Evolutionary conservation across 2,329 filamentous ascomycete genomes (phyloP), one percentile per base, ranked within the genome.

Genomic region (Didymellaceae sp.): DNA sequence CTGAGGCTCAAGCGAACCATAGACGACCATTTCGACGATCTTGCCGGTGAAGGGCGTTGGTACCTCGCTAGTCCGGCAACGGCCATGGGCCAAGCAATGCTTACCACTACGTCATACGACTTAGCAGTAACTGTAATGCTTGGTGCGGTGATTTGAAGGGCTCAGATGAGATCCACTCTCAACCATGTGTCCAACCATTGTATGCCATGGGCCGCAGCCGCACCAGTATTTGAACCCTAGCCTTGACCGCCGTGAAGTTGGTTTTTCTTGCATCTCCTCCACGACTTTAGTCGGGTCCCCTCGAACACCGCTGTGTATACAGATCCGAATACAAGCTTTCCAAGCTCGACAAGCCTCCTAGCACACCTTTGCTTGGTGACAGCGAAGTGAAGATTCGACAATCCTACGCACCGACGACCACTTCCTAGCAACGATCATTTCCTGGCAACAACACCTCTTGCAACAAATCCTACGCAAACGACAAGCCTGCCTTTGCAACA

Each of bases 251-350:
- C 28, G 2, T 22, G 10, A 30, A 13, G 14, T n/a, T n/a, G n/a
- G 20, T n/a, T 35, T 16, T 30, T 34, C 9, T 17, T 18, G 16
- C 32, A 34, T 8, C 13, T 22, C 11, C 20, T 7, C 40, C 31
- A 20, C 48, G 20, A 52, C 35, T 41, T 31, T 37, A 14, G n/a
- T 32, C 31, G 14, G 20, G 10, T 13, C 28, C 39, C 42, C 20
- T 32, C 39, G 30, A 33, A 25, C 6, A 17, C 14, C 28, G 46
- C 35, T 45, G 41, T 49, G 37, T 42, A 46, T 18, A 45, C 55
- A 51, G 39, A 28, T 8, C 37, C 33, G 52, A 62, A 63, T 59
- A 63, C 56, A 65, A 65, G 58, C 63, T 57, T 63, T 51, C 34
- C 57, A 58, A 62, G 56, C 59, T 56, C 60, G 48, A 58, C 56